These are phyloP conservation scores for Wickerhamiella musiphila DNA, from an alignment of 805 yeast species.

Conservation along the genomic window DNA sequence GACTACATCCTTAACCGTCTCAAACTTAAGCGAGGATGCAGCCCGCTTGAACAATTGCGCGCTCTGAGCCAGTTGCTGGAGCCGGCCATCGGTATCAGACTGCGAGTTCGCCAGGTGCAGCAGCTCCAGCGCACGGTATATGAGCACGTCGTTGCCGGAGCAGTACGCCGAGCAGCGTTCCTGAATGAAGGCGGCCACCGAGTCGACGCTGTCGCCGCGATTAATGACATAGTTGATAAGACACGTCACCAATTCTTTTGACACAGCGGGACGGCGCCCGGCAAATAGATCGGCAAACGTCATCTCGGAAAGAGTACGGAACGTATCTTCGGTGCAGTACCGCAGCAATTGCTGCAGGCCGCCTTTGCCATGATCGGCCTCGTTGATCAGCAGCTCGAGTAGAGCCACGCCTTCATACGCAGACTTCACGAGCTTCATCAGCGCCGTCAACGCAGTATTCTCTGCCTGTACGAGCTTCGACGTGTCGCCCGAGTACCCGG, in stretches of 20 bases:
- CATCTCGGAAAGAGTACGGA: slow-evolving; percentile 45
- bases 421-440: slow-evolving; percentile 54
- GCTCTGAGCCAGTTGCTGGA: slow-evolving; percentile 53
- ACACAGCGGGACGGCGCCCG: slow-evolving; percentile 27
- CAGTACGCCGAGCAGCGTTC: slow-evolving; percentile 91
- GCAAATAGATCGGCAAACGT: slow-evolving; percentile 67
- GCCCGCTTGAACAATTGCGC: slow-evolving; percentile 63
- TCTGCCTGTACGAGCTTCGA: slow-evolving; percentile 49
- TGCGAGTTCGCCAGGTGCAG: slow-evolving; percentile 52
- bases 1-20: slow-evolving; percentile 66
- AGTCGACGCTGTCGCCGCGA: slow-evolving; percentile 84
- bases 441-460: slow-evolving; percentile 67
- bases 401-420: slow-evolving; percentile 86
- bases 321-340: slow-evolving; percentile 50
- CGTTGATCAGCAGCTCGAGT: slow-evolving; percentile 64
- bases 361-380: slow-evolving; percentile 25
- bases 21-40: slow-evolving; percentile 58
- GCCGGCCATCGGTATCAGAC: slow-evolving; percentile 48
- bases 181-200: slow-evolving; percentile 72
- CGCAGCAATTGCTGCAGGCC: slow-evolving; percentile 52
- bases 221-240: slow-evolving; percentile 76
- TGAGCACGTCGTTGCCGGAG: slow-evolving; percentile 80
- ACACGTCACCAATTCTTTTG: slow-evolving; percentile 76
- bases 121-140: slow-evolving; percentile 87
- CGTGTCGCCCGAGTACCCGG: slow-evolving; percentile 9